phyloP scores from a whole-genome alignment of 805 yeast genomes.

The Saccharomycopsis javanensis region DNA sequence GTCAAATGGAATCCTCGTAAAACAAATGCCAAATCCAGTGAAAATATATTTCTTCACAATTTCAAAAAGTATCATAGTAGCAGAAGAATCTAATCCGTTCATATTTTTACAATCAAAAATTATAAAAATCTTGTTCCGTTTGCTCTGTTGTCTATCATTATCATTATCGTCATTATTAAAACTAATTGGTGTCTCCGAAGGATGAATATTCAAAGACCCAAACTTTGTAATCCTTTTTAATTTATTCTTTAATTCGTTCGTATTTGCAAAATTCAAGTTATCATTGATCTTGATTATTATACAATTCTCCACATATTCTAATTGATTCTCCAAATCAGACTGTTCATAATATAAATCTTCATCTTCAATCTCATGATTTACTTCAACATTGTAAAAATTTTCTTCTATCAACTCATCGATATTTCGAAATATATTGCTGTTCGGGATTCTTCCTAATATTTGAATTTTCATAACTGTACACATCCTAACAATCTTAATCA shows the following conservation, averaged over 20 bases:
- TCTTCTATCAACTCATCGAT: constrained; percentile 27
- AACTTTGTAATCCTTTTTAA: constrained; percentile 63
- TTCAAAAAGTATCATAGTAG: constrained; percentile 60
- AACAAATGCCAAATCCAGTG: constrained; percentile 25
- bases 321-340: constrained; percentile 16
- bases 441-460: constrained; percentile 32
- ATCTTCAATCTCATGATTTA: background rate
- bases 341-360: background rate
- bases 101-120: constrained; percentile 75
- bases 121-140: constrained; percentile 45
- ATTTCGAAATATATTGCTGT: constrained; percentile 27
- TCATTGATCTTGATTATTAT: constrained; percentile 77
- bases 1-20: constrained; percentile 27
- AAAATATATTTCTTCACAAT: constrained; percentile 42
- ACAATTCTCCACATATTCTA: constrained; percentile 55
- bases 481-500: constrained; percentile 30
- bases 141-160: constrained; percentile 32
- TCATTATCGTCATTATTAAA: background rate
- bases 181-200: constrained; percentile 33
- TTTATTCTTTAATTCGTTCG: constrained; percentile 62
- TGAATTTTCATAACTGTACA: constrained; percentile 36
- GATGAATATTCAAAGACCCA: constrained; percentile 68
- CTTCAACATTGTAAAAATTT: constrained; percentile 15
- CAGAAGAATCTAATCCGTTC: constrained; percentile 71
- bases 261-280: constrained; percentile 79